Percentiles rank a stretch among this genome's conserved stretches.
Evolutionary conservation across 129 eudicot species (phyloP).

Genomic region (Glebionis coronaria): DNA sequence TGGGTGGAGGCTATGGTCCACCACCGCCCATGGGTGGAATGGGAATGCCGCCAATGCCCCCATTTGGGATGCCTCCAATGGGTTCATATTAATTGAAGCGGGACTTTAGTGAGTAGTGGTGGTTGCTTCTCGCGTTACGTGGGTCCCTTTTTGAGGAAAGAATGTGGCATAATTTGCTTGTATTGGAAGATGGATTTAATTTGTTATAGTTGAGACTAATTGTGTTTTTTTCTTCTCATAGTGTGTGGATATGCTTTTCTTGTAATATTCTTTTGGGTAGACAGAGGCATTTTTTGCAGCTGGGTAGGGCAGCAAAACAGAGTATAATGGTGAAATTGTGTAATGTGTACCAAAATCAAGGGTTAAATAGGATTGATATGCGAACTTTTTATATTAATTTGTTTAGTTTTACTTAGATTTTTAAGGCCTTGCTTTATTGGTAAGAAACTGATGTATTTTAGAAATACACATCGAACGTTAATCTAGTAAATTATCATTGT

Average conservation of each 20-base stretch:
- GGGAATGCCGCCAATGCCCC: conserved; percentile 96
- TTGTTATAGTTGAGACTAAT: conserved; percentile 27
- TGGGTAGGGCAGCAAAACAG: conserved; percentile 49
- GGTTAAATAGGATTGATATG: conserved; percentile 25
- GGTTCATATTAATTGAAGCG: conserved; percentile 52
- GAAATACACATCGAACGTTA: too few relatives aligned
- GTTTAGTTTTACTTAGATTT: too few relatives aligned
- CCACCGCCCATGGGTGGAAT: conserved; percentile 75
- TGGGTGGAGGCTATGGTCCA: conserved; percentile 50
- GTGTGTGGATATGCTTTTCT: conserved; percentile 57
- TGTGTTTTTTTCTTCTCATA: conserved; percentile 6
- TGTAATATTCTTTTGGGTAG: conserved; percentile 64
- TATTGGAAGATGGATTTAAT: conserved; percentile 23
- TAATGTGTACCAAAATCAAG: conserved; percentile 30
- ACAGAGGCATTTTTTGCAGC: conserved; percentile 55
- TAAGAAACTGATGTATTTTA: too few relatives aligned
- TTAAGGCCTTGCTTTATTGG: too few relatives aligned
- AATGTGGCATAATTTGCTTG: conserved; percentile 14
- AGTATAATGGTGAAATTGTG: conserved; percentile 42
- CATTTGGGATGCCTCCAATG: conserved; percentile 93
- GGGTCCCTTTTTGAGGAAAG: conserved; percentile 19
- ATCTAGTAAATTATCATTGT: too few relatives aligned
- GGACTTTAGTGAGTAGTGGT: conserved; percentile 25
- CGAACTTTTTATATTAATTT: conserved; percentile 23
- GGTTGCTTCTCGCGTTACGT: conserved; percentile 27